phyloP scores from a whole-genome alignment of 1,284 basidiomycete genomes.

The Boletellus deceptivus region DNA sequence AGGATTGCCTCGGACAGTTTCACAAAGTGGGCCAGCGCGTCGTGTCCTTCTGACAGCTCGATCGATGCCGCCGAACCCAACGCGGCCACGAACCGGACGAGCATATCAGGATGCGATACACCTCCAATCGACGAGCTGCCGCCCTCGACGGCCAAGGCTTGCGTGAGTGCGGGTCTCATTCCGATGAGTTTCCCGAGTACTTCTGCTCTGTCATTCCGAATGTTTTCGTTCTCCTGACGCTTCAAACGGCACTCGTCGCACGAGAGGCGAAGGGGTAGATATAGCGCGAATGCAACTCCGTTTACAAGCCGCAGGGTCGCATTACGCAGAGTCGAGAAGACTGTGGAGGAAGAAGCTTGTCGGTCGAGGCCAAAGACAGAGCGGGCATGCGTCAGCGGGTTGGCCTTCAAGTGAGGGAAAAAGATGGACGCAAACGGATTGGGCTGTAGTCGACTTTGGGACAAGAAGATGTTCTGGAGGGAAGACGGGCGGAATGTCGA shows the following conservation, averaged over 20 bases:
- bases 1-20: constrained; percentile 22
- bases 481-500: constrained; percentile 52
- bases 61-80: constrained; percentile 19
- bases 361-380: constrained; percentile 8
- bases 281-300: constrained; percentile 11
- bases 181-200: constrained; percentile 57
- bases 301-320: constrained; percentile 12
- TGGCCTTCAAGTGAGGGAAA: constrained; percentile 56
- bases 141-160: constrained; percentile 20
- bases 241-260: constrained; percentile 64
- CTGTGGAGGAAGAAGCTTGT: constrained; percentile 5
- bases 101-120: constrained; percentile 9
- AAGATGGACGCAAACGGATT: constrained; percentile 51
- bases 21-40: constrained; percentile 25
- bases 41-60: constrained; percentile 10
- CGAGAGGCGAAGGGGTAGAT: constrained; percentile 40
- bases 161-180: constrained; percentile 46
- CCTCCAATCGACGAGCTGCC: constrained; percentile 1
- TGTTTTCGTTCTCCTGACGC: constrained; percentile 52
- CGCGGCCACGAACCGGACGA: constrained; percentile 21
- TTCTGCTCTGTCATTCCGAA: constrained; percentile 65
- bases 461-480: constrained; percentile 49
- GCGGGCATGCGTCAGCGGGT: constrained; percentile 7
- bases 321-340: constrained; percentile 7
- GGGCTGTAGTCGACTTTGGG: constrained; percentile 42